A percentile compares a stretch with the other conserved stretches of the same genome.
phyloP scores from a whole-genome alignment of 768 basidiomycete genomes.

The Bullera alba region DNA sequence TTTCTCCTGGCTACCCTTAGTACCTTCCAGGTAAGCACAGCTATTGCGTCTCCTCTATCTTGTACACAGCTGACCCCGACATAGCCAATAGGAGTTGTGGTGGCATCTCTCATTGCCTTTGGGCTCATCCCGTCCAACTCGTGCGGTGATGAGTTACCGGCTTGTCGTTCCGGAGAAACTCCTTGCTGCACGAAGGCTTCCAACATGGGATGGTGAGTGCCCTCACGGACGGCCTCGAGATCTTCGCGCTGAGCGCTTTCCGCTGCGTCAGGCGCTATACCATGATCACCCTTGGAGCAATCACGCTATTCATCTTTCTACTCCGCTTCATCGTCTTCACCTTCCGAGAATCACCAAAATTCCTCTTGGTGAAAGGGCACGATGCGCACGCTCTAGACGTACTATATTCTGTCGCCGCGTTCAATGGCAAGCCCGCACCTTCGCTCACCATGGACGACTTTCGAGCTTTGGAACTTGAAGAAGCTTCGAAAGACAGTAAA shows the following conservation, averaged over 20 bases:
- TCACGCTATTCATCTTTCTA: conserved; percentile 55
- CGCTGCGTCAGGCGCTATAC: conserved; percentile 50
- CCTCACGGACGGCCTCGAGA: not conserved
- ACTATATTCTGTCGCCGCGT: conserved; percentile 43
- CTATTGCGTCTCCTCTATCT: not conserved
- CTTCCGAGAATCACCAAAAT: conserved; percentile 59
- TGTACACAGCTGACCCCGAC: not conserved
- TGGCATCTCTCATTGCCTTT: conserved; percentile 54
- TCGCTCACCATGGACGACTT: conserved; percentile 43
- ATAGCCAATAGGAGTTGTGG: conserved; percentile 50
- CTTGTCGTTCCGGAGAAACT: conserved; percentile 27
- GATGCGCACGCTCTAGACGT: conserved; percentile 54
- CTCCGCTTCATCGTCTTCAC: conserved; percentile 56
- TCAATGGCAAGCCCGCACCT: conserved; percentile 39
- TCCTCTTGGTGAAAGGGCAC: conserved; percentile 55
- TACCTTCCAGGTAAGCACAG: conserved; percentile 30
- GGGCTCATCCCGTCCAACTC: conserved; percentile 56
- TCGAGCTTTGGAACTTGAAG: conserved; percentile 34
- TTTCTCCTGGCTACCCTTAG: conserved; percentile 54
- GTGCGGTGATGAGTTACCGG: conserved; percentile 42
- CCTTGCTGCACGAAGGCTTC: conserved; percentile 50
- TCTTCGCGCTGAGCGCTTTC: not conserved
- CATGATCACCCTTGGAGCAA: conserved; percentile 45
- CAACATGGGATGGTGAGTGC: conserved; percentile 54
- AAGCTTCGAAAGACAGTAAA: conserved; percentile 1